Conservation (phyloP, 805 yeast species). For the Nematodospora valgi region DNA sequence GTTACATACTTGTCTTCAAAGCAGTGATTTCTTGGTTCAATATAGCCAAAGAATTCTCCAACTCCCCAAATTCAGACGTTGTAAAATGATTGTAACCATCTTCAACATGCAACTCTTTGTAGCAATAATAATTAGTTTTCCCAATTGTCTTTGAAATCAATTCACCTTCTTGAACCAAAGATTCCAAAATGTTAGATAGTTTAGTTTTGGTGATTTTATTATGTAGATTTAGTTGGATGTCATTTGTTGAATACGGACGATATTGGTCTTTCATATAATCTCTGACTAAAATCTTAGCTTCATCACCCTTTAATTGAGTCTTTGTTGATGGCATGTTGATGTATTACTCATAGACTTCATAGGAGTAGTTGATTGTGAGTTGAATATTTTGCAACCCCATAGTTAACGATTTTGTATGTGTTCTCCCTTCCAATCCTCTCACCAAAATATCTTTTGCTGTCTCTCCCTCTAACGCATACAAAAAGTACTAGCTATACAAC, state of each 20-base stretch:
- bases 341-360: too few relatives aligned
- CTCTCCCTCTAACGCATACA: not conserved
- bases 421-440: too few relatives aligned
- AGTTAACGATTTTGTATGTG: too few relatives aligned
- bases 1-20: constrained; percentile 1
- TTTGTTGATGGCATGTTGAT: constrained; percentile 5
- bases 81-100: constrained; percentile 1
- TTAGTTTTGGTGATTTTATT: constrained; percentile 32
- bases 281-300: constrained; percentile 30
- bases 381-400: constrained; percentile 8
- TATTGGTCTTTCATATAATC: constrained; percentile 41
- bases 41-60: not conserved
- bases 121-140: constrained; percentile 41
- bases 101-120: constrained; percentile 25
- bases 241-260: constrained; percentile 47
- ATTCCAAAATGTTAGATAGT: constrained; percentile 34
- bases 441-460: not conserved
- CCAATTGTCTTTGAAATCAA: constrained; percentile 42
- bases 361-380: too few relatives aligned
- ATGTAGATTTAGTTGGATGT: constrained; percentile 44
- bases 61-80: constrained; percentile 1
- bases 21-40: not conserved
- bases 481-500: not conserved
- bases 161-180: constrained; percentile 26
- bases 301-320: constrained; percentile 6